Base-by-base conservation (phyloP, 805 yeast species). In the Lipomyces yamadae region DNA sequence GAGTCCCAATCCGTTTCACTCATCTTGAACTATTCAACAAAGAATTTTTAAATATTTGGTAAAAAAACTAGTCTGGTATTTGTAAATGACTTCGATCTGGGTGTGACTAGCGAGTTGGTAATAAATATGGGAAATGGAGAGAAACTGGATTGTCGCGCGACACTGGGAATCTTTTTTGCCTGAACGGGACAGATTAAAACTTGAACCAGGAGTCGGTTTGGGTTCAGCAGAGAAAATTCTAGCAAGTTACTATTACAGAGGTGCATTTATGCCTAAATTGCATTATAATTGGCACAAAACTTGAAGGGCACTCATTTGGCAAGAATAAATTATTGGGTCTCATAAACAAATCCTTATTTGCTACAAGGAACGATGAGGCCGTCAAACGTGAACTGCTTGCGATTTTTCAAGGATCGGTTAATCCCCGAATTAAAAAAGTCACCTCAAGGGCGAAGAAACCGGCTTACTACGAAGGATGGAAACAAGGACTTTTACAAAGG, bases 401-500 rank as follows among this genome's bases (percentile, higher is more conserved):
- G 61, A 42, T 24, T 29, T 13, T 67, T 67, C 53, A 58, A 56
- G 52, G 66, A 65, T 54, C 65, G 70, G 24, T 32, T 65, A 37
- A 29, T 65, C 3, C 66, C 69, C 29, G 35, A 24, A 13, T 8
- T 32, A n/a, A n/a, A 29, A n/a, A 18, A 29, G 29, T 54, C 30
- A 24, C 60, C 61, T 5, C 63, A 60, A 13, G 56, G 60, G 39
- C 54, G 64, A n/a, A 65, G 76, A 34, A 84, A 85, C 76, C 85
- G 97, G 4, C 81, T 94, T 73, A 89, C 97, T 30, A 89, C 97
- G 30, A 95, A 95, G 75, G 92, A 91, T 76, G 98, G 99, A 74
- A 94, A 95, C 80, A 92, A 93, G 81, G 88, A 90, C 73, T 90
- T 83, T 80, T 95, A 95, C 81, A 95, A 95, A 78, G 99, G 99